Conservation (phyloP, 306 rosid genomes). For the Cicer arietinum region DNA sequence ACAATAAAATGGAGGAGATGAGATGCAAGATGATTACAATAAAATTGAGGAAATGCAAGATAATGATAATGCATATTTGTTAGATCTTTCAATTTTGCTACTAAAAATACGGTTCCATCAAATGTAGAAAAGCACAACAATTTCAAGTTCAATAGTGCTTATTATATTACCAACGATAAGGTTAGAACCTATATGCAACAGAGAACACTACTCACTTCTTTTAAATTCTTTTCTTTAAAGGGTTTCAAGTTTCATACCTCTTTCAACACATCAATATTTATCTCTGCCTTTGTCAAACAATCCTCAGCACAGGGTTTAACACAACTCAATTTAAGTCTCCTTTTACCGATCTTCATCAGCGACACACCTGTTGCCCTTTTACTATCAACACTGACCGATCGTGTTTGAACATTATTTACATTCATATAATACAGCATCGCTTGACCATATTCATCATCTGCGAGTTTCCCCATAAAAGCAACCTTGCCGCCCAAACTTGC, state of each 20-base stretch:
- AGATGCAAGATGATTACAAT: background rate
- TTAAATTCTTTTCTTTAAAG: slow-evolving; percentile 11
- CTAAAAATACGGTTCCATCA: background rate
- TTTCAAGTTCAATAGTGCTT: slow-evolving; percentile 21
- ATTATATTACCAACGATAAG: slow-evolving; percentile 36
- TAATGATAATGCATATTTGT: slow-evolving; percentile 13
- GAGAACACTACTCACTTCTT: slow-evolving; percentile 18
- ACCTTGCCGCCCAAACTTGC: slow-evolving; percentile 91
- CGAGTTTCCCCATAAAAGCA: slow-evolving; percentile 98
- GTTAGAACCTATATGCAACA: slow-evolving; percentile 18
- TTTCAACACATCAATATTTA: slow-evolving; percentile 83
- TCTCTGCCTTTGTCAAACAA: slow-evolving; percentile 75
- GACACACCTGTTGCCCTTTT: slow-evolving; percentile 73
- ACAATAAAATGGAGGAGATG: background rate
- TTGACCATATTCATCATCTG: slow-evolving; percentile 81
- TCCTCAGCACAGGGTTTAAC: slow-evolving; percentile 88
- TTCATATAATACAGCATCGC: slow-evolving; percentile 86
- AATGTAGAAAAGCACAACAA: slow-evolving; percentile 15
- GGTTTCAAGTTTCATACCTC: slow-evolving; percentile 69
- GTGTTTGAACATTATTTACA: slow-evolving; percentile 79
- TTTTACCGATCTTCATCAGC: slow-evolving; percentile 79
- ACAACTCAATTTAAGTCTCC: slow-evolving; percentile 75
- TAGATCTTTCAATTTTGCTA: slow-evolving; percentile 21
- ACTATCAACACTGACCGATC: slow-evolving; percentile 74
- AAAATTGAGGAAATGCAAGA: slow-evolving; percentile 1